phyloP scores from a whole-genome alignment of 2,329 filamentous ascomycete species.

The Aspergillus neotritici region DNA sequence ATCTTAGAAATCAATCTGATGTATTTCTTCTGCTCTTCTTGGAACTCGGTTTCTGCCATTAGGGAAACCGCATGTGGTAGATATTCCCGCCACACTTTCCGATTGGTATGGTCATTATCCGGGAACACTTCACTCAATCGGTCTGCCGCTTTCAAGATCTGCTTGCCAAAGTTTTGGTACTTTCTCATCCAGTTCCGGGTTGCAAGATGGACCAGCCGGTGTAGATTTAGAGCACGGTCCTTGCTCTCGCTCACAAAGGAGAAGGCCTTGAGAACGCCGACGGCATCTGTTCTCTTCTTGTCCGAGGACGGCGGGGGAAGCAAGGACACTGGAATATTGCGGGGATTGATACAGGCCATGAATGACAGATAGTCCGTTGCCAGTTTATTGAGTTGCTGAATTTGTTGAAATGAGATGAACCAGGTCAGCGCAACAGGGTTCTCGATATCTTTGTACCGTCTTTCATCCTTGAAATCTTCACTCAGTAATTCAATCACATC shows the following conservation, averaged over 20 bases:
- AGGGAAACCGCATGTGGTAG: constrained; percentile 9
- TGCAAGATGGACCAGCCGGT: constrained; percentile 14
- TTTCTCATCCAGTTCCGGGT: constrained; percentile 12
- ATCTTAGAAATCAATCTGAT: background rate
- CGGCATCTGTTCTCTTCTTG: constrained; percentile 21
- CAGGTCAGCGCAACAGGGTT: constrained; percentile 8
- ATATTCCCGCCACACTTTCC: constrained; percentile 9
- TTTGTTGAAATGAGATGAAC: constrained; percentile 9
- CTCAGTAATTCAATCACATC: constrained; percentile 5
- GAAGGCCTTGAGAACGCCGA: constrained; percentile 15
- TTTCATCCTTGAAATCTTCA: constrained; percentile 5
- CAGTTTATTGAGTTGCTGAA: constrained; percentile 20
- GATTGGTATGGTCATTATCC: constrained; percentile 5
- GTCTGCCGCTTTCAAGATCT: background rate
- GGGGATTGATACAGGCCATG: constrained; percentile 29
- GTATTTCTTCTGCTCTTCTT: background rate
- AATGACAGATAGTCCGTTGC: constrained; percentile 33
- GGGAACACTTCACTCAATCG: constrained; percentile 7
- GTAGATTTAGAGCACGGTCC: constrained; percentile 4
- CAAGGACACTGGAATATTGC: constrained; percentile 29
- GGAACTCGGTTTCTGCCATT: background rate
- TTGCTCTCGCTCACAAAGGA: constrained; percentile 7
- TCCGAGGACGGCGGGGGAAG: constrained; percentile 19
- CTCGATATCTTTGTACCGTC: constrained; percentile 3
- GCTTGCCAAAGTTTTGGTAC: background rate